Base-by-base conservation (phyloP, 768 basidiomycete species). In the Boletus eberwhitei region DNA sequence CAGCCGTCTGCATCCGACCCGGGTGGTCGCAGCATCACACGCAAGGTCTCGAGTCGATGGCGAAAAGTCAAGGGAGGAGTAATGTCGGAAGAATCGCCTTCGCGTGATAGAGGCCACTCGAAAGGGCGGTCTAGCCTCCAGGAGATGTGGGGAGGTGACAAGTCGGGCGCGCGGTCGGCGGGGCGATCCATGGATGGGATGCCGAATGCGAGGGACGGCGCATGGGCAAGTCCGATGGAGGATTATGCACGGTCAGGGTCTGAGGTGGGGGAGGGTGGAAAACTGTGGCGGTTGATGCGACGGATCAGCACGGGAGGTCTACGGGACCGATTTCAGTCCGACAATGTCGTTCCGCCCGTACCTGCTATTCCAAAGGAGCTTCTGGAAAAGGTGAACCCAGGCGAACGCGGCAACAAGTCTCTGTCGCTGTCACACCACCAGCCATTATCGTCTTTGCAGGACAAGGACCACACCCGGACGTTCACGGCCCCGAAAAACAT, bases 241-340 rank as follows among this genome's bases (percentile, higher is more conserved):
- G 54, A 42, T 45, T 59, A 45, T 50, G 52, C 38, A 52, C 58
- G 26, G 3, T 59, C 63, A 19, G 52, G 37, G n/a, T 50, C 61
- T 41, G 65, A 61, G 8, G 59, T 57, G n/a, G 50, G 17, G 21
- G 58, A 76, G 6, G 73, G 77, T 8, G 75, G 74, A 46, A 82
- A 75, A 60, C 67, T 88, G 2, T 88, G 85, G 85, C 85, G 77
- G 67, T 64, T 90, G 48, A 77, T 89, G 76, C 88, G 86, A 67
- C 77, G 84, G 38, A 81, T 90, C 55, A 87, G 85, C 55, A 78
- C 81, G 0, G 82, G 84, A 8, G 83, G 77, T 9, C 67, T 88
- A 40, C 77, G 83, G 52, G 87, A 88, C 17, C 82, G 77, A 60
- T 64, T 57, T 37, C 54, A 52, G 29, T 50, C 53, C 13, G 59